phyloP scores from a whole-genome alignment of 75 land plant species.

The Sequoia sempervirens region DNA sequence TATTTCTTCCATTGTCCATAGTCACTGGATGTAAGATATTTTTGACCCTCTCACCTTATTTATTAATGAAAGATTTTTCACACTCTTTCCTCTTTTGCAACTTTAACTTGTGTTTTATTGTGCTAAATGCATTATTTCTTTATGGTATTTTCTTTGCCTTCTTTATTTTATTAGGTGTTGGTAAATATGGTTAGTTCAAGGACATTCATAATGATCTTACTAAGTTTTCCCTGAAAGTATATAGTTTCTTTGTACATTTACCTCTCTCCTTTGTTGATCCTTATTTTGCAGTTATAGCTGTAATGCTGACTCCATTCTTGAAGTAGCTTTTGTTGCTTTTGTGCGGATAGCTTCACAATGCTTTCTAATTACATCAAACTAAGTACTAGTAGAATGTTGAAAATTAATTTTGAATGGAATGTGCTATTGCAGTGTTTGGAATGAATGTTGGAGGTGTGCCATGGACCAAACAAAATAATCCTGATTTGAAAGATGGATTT shows the following conservation, averaged over 20 bases:
- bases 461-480: slow-evolving; percentile 73
- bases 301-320: not conserved
- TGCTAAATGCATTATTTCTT: not conserved
- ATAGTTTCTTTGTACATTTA: not conserved
- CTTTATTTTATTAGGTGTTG: not conserved
- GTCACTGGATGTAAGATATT: slow-evolving; percentile 73
- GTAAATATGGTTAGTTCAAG: not conserved
- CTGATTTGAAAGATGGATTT: slow-evolving; percentile 62
- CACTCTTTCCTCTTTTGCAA: not conserved
- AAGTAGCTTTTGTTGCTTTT: not conserved
- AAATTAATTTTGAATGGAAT: not conserved
- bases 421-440: slow-evolving; percentile 66
- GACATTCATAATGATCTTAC: not conserved
- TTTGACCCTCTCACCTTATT: not conserved
- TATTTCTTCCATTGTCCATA: slow-evolving; percentile 84
- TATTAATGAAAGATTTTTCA: not conserved
- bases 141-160: not conserved
- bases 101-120: not conserved
- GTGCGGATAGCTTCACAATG: no score
- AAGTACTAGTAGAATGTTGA: not conserved
- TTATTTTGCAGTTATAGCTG: not conserved
- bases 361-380: not conserved
- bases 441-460: slow-evolving; percentile 98
- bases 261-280: not conserved
- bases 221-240: not conserved